phyloP scores from a whole-genome alignment of 257 asterid species.

The Nicotiana tomentosiformis region DNA sequence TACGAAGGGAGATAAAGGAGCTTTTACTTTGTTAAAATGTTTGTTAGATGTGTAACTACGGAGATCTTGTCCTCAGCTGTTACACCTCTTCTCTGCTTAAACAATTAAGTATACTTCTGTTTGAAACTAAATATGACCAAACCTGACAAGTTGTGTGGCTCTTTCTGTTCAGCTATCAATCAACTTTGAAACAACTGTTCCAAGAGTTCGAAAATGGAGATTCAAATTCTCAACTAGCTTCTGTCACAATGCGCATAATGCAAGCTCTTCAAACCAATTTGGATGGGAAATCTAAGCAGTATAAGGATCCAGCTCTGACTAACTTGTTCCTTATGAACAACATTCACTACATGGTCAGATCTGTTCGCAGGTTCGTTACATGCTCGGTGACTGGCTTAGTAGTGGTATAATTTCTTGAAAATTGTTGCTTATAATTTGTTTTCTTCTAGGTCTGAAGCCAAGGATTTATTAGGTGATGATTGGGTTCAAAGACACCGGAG shows the following conservation, averaged over 20 bases:
- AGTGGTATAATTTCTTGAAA: background rate
- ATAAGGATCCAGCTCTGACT: constrained; percentile 76
- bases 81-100: background rate
- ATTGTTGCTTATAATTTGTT: constrained; percentile 2
- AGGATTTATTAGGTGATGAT: constrained; percentile 95
- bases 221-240: constrained; percentile 82
- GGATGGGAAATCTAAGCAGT: constrained; percentile 98
- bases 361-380: constrained; percentile 77
- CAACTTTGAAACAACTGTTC: constrained; percentile 92
- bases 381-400: background rate
- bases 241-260: constrained; percentile 96
- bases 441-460: constrained; percentile 89
- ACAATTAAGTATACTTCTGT: background rate
- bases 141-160: background rate
- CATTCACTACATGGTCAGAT: constrained; percentile 99
- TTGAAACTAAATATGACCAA: background rate
- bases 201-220: constrained; percentile 74
- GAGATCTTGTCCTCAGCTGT: background rate
- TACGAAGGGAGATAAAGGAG: background rate
- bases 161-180: constrained; percentile 63
- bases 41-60: background rate
- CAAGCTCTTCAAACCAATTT: constrained; percentile 96
- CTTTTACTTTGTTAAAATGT: background rate
- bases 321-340: constrained; percentile 95
- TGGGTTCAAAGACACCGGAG: constrained; percentile 99